Base-by-base conservation (phyloP, 108 stramenopile genomes). In the Stephanodiscus minutulus region DNA sequence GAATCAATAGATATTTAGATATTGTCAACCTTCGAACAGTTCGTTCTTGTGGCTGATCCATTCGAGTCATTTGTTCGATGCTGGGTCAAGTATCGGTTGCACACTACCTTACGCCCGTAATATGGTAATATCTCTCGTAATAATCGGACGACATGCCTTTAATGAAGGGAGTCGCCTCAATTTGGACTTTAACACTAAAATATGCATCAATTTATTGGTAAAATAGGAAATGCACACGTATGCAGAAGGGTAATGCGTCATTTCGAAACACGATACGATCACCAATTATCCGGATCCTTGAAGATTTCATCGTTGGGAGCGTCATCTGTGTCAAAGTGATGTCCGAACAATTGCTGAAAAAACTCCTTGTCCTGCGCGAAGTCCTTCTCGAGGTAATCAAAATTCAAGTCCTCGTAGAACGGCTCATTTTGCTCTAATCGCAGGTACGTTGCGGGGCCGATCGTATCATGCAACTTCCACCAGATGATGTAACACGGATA, bases 401-500 rank as follows among this genome's bases (percentile, higher is more conserved):
- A 70, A 29, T 71, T 52, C 8, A 75, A 24, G 12, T 27, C 76
- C 64, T 82, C 73, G 54, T 66, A 85, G 64, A 85, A 85, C 8
- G 72, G 61, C 48, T 79, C 82, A 27, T 83, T 64, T 29, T 83
- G 79, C 28, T 83, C 79, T 4, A 86, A 74, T 17, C 79, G 43
- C 41, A 86, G 10, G 31, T 72, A 77, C 18, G 81, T 76, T 12
- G 85, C 85, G 22, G 85, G 85, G 0, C 85, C 85, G 57, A 86
- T 76, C 2, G 85, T 86, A 61, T 83, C 79, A 35, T 77, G 69
- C 22, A 86, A 62, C 35, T 83, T 83, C 82, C 82, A 86, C 85
- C 85, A 86, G 39, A 83, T 79, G 20, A 86, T 81, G 47, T 86
- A 86, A 44, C 85, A 86, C n/a, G 79, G 76, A 56, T 77, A 79